Evolutionary conservation across 2,329 filamentous ascomycete genomes (phyloP), one percentile per base, ranked within the genome.

Genomic region (Fusarium circinatum): DNA sequence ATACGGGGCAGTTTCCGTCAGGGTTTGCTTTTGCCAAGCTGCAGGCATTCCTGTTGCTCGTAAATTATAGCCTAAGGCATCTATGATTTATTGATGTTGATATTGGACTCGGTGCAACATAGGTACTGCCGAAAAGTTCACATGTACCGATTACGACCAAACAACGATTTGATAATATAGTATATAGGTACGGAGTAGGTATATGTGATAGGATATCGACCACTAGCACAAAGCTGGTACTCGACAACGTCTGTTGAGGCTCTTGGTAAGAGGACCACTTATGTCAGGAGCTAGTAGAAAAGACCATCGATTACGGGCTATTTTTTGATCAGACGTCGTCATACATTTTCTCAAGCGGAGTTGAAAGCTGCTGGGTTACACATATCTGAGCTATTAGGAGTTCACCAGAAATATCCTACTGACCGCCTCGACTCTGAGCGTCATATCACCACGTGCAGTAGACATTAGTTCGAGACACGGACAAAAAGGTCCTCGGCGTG

Each of bases 211-310:
- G 36, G 32, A 51, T n/a, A 49, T 20, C 22, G 36, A 61, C 30
- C 28, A 45, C 49, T 51, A 56, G 44, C 38, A 63, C 32, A n/a
- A 36, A 36, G 32, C n/a, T 34, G 32, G 32, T 47, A 32, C 28
- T 47, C 39, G 64, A 48, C 63, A 64, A 42, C 32, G 20, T 44
- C 36, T 44, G 52, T 70, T 65, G 59, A 70, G 52, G 52, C 66
- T 70, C 59, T 36, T 54, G 15, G 30, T 28, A 32, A 41, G 20
- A 54, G 59, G 14, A 38, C 59, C 65, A 51, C 67, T 70, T 28
- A 56, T 34, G 41, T 34, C n/a, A 14, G 26, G 34, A 15, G 14
- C 30, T 70, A 70, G 52, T 32, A 38, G 26, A 22, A 22, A 32
- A 54, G 26, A 44, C 36, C 38, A 59, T 52, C 47, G 59, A 32